Percentiles rank a stretch among this genome's conserved stretches.
Evolutionary conservation across 495 filamentous ascomycete genomes (phyloP).

Genomic region (Tetracladium marchalianum): DNA sequence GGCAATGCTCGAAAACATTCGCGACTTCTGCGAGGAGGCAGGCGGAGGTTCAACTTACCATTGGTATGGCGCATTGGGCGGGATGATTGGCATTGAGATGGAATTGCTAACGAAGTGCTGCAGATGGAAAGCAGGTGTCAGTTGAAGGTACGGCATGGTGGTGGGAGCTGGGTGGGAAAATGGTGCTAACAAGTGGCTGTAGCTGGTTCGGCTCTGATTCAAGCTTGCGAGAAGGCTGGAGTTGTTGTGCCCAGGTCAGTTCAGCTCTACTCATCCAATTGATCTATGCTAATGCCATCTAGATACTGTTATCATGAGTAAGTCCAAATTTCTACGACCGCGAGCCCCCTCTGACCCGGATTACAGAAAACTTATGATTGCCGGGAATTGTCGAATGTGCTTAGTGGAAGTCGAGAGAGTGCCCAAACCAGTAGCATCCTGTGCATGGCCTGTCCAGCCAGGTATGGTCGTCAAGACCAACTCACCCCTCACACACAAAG

Average conservation of each 20-base stretch:
- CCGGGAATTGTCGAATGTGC: conserved; percentile 99
- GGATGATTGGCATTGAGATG: background rate
- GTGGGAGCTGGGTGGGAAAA: conserved; percentile 13
- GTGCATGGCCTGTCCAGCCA: conserved; percentile 95
- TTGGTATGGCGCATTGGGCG: conserved; percentile 50
- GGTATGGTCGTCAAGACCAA: conserved; percentile 99
- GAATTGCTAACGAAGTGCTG: conserved; percentile 13
- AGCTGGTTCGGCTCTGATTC: conserved; percentile 90
- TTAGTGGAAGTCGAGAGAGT: conserved; percentile 92
- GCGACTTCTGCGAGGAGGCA: conserved; percentile 57
- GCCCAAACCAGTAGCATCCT: conserved; percentile 95
- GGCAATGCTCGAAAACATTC: conserved; percentile 61
- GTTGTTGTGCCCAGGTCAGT: conserved; percentile 72
- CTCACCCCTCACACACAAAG: conserved; percentile 91
- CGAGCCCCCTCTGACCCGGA: conserved; percentile 13
- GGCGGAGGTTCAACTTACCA: conserved; percentile 90
- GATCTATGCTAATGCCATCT: conserved; percentile 28
- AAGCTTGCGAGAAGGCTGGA: conserved; percentile 97
- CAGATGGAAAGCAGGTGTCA: conserved; percentile 91
- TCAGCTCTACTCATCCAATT: background rate
- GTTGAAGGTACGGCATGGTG: conserved; percentile 64
- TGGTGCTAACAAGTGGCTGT: conserved; percentile 23
- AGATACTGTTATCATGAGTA: conserved; percentile 99
- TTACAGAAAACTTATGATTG: conserved; percentile 87
- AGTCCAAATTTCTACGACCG: conserved; percentile 20